Percentiles rank a stretch among this genome's conserved stretches.
Evolutionary conservation across 2,329 filamentous ascomycete species (phyloP).

Genomic region (Aspergillus glaucus): DNA sequence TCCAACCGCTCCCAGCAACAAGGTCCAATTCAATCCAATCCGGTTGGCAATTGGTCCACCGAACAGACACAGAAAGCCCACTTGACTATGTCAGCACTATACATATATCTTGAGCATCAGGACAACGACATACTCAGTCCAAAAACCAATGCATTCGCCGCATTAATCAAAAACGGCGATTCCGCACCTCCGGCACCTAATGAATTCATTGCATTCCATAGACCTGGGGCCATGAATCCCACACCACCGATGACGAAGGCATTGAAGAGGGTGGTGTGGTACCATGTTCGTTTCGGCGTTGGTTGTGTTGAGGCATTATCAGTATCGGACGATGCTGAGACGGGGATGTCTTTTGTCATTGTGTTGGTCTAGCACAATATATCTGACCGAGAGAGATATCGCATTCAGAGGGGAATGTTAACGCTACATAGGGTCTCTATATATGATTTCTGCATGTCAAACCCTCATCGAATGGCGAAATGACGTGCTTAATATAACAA

Average conservation of each 20-base stretch:
- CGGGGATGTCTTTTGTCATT: too few species aligned
- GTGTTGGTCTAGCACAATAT: too few species aligned
- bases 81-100: not conserved
- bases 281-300: conserved; percentile 32
- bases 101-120: not conserved
- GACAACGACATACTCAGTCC: conserved; percentile 18
- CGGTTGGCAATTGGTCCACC: conserved; percentile 46
- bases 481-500: too few species aligned
- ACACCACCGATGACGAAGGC: conserved; percentile 49
- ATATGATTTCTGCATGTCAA: too few species aligned
- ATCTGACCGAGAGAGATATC: too few species aligned
- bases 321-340: too few species aligned
- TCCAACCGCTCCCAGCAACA: conserved; percentile 39
- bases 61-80: conserved; percentile 41
- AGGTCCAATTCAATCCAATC: conserved; percentile 43
- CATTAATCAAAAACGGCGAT: conserved; percentile 47
- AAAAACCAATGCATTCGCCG: conserved; percentile 48
- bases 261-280: conserved; percentile 49
- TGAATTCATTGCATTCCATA: conserved; percentile 54
- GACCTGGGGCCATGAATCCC: conserved; percentile 40
- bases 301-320: too few species aligned
- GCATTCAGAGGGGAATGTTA: too few species aligned
- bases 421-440: too few species aligned
- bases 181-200: conserved; percentile 50
- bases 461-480: too few species aligned